Evolutionary conservation across 148 eudicot species (phyloP).

Genomic region (Camellia lanceoleosa): DNA sequence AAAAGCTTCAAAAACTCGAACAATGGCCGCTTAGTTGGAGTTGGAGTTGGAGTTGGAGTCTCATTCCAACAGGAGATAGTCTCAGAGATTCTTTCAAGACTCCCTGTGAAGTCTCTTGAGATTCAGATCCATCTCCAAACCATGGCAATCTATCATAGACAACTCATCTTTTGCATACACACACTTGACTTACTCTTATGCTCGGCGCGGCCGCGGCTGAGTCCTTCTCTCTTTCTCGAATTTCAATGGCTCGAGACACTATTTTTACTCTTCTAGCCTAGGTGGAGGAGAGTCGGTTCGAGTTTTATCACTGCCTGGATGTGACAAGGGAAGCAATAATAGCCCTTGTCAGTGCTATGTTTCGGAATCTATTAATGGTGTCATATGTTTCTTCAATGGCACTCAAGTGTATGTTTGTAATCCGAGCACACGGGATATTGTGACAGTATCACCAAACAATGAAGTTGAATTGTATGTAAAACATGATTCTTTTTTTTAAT

Average conservation of each 20-base stretch:
- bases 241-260: not conserved
- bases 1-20: not conserved
- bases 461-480: not conserved
- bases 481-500: not conserved
- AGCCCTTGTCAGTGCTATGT: not conserved
- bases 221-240: not conserved
- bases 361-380: not conserved
- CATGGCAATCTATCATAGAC: not conserved
- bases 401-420: not conserved
- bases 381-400: not conserved
- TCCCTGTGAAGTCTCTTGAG: not conserved
- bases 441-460: not conserved
- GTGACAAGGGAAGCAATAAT: not conserved
- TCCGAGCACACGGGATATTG: not conserved
- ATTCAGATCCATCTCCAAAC: not conserved
- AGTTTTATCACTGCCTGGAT: not conserved
- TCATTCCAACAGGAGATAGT: not conserved
- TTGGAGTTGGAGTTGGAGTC: not conserved
- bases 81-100: not conserved
- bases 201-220: not conserved
- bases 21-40: too few species aligned
- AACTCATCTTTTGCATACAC: not conserved
- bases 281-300: not conserved
- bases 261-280: not conserved
- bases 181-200: not conserved